phyloP scores from a whole-genome alignment of 2,329 filamentous ascomycete species.

The Ilyonectria mors-panacis region DNA sequence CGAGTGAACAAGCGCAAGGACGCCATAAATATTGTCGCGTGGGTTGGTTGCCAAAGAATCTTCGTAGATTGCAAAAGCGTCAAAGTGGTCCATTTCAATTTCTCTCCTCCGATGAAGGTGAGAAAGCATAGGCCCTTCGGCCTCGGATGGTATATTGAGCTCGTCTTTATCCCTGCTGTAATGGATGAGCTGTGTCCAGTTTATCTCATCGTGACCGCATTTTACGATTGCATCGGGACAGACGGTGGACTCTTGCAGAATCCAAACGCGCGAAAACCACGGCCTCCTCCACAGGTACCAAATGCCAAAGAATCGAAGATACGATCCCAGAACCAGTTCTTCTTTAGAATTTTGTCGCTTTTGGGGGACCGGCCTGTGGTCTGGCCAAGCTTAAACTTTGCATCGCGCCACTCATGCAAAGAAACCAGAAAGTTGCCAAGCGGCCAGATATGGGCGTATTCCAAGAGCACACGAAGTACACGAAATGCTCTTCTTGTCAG shows the following conservation, averaged over 20 bases:
- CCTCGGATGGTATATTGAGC: neutral
- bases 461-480: neutral
- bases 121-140: neutral
- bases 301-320: neutral
- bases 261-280: neutral
- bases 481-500: conserved; percentile 1
- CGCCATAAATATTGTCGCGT: neutral
- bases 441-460: neutral
- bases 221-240: neutral
- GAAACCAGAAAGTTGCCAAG: neutral
- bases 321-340: neutral
- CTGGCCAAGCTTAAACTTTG: neutral
- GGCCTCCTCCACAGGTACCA: neutral
- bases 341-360: neutral
- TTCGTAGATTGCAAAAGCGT: neutral
- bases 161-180: neutral
- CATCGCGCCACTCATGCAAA: neutral
- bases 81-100: neutral
- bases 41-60: neutral
- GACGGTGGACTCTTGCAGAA: neutral
- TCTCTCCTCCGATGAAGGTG: neutral
- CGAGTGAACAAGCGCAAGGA: neutral
- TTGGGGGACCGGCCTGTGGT: neutral
- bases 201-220: conserved; percentile 1
- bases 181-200: neutral